phyloP scores from a whole-genome alignment of 1,284 basidiomycete species.

The Sporisorium exsertum region DNA sequence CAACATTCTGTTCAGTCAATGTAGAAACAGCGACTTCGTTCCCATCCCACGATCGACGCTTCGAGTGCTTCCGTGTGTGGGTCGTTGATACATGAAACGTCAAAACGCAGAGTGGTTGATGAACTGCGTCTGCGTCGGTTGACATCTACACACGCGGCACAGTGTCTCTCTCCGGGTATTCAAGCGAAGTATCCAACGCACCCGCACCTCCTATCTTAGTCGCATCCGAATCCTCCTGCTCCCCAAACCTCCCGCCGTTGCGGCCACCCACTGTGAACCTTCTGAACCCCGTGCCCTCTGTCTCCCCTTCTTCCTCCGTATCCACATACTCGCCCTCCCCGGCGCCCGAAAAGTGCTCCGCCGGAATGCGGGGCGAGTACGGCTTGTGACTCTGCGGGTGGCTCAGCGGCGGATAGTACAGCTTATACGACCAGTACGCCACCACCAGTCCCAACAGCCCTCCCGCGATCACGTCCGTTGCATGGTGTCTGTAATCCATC shows the following conservation, averaged over 20 bases:
- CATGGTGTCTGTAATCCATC: conserved; percentile 71
- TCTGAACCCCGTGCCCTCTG: conserved; percentile 1
- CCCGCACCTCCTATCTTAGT: neutral
- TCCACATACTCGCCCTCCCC: neutral
- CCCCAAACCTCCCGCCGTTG: neutral
- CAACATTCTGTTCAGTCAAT: no score
- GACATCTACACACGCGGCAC: conserved; percentile 20
- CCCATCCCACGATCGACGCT: neutral
- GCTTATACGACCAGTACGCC: conserved; percentile 72
- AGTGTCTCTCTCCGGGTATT: conserved; percentile 42
- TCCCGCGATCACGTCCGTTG: conserved; percentile 80
- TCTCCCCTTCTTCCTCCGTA: neutral
- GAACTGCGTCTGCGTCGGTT: no score
- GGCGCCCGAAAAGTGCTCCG: conserved; percentile 19
- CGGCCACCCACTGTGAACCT: conserved; percentile 12
- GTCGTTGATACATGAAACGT: neutral
- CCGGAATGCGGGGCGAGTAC: conserved; percentile 48
- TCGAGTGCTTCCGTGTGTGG: neutral
- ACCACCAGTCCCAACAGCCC: conserved; percentile 79
- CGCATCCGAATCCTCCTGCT: conserved; percentile 4
- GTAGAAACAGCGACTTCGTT: neutral
- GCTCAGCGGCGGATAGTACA: conserved; percentile 54
- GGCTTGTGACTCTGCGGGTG: conserved; percentile 54
- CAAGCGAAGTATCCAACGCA: conserved; percentile 14
- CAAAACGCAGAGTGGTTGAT: no score